Conservation (phyloP, 2,329 filamentous ascomycete species). For the Zopfia rhizophila region DNA sequence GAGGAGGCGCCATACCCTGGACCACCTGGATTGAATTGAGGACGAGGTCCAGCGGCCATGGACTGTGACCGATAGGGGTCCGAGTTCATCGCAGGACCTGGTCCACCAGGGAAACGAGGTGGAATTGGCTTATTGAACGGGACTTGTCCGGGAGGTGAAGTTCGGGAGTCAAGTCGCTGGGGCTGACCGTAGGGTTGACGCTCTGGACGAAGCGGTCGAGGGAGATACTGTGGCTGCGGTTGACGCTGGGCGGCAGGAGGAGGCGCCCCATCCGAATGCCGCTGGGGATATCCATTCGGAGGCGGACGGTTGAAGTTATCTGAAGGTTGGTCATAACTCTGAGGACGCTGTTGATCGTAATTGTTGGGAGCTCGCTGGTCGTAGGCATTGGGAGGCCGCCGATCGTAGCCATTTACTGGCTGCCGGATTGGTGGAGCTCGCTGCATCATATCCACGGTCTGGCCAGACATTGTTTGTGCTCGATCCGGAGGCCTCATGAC, state of each 20-base stretch:
- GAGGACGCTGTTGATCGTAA: conserved; percentile 40
- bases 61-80: conserved; percentile 95
- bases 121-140: conserved; percentile 66
- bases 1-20: conserved; percentile 63
- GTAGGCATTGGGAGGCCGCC: conserved; percentile 40
- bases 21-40: conserved; percentile 71
- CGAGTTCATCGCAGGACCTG: conserved; percentile 77
- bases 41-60: conserved; percentile 79
- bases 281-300: conserved; percentile 53
- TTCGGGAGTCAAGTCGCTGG: conserved; percentile 73
- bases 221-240: conserved; percentile 66
- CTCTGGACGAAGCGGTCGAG: conserved; percentile 70
- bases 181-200: conserved; percentile 77
- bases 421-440: conserved; percentile 71
- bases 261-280: conserved; percentile 45
- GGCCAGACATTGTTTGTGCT: conserved; percentile 73
- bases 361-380: conserved; percentile 36
- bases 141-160: conserved; percentile 60
- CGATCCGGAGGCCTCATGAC: conserved; percentile 71
- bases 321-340: conserved; percentile 37
- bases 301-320: conserved; percentile 43
- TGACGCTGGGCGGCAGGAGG: conserved; percentile 49
- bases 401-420: conserved; percentile 55
- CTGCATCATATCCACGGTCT: conserved; percentile 65
- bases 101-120: conserved; percentile 62